A percentile compares a stretch with the other conserved stretches of the same genome.
Conservation (phyloP, 1,284 basidiomycete genomes). For the Tilletia horrida region DNA sequence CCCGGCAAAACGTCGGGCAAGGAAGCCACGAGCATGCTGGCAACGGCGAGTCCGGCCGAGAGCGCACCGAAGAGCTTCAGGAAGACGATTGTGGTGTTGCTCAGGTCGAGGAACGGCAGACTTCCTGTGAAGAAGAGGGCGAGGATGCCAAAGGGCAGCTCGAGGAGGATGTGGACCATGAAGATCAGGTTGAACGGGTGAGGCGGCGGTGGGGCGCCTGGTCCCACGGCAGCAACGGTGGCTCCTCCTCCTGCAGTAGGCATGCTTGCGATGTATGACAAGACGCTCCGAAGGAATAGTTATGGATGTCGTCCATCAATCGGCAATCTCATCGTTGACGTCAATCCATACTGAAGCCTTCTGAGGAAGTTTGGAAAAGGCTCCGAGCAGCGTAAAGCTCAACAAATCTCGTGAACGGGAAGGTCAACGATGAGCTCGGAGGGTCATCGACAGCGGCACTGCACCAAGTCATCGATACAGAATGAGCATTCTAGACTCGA, state of each 20-base stretch:
- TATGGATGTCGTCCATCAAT: not conserved
- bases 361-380: not conserved
- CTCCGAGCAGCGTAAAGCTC: constrained; percentile 2
- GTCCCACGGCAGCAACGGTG: constrained; percentile 2
- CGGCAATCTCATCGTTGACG: no score
- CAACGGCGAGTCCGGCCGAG: constrained; percentile 25
- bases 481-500: not conserved
- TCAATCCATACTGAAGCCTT: no score
- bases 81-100: constrained; percentile 71
- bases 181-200: constrained; percentile 58
- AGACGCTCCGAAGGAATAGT: no score
- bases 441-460: not conserved
- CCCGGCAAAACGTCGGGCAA: constrained; percentile 72
- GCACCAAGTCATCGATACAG: no score
- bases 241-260: constrained; percentile 8
- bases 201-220: constrained; percentile 8
- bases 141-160: constrained; percentile 70
- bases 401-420: not conserved
- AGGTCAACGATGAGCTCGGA: constrained; percentile 6
- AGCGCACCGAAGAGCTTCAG: constrained; percentile 60
- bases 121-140: constrained; percentile 66
- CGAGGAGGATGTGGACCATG: constrained; percentile 71
- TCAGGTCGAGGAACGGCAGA: constrained; percentile 72
- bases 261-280: not conserved
- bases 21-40: constrained; percentile 30